Evolutionary conservation across 768 basidiomycete species (phyloP).

Genomic region (Suillus bovinus): DNA sequence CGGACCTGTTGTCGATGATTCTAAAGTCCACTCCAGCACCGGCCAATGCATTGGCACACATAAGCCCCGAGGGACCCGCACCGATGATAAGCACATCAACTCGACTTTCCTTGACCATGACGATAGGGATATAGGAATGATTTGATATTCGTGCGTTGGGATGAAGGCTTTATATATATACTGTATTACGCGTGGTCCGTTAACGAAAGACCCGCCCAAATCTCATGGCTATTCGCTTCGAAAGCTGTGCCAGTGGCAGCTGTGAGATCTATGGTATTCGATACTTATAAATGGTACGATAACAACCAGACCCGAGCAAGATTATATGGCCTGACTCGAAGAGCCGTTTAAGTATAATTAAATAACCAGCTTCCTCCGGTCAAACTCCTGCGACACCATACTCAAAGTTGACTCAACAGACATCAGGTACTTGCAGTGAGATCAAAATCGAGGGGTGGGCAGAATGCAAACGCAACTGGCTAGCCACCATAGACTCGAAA

Average conservation of each 20-base stretch:
- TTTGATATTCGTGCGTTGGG: not conserved
- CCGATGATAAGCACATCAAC: conserved; percentile 52
- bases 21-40: conserved; percentile 45
- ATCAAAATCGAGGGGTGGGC: too few relatives aligned
- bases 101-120: conserved; percentile 28
- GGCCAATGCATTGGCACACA: conserved; percentile 62
- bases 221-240: not conserved
- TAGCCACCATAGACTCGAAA: too few relatives aligned
- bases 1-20: conserved; percentile 48
- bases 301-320: not conserved
- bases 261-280: not conserved
- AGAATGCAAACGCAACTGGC: too few relatives aligned
- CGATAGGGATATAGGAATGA: not conserved
- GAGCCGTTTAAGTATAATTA: too few relatives aligned
- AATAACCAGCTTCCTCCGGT: too few relatives aligned
- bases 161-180: not conserved
- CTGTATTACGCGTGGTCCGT: not conserved
- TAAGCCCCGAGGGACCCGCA: conserved; percentile 58
- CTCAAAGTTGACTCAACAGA: too few relatives aligned
- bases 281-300: conserved; percentile 1
- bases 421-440: too few relatives aligned
- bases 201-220: not conserved
- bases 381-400: too few relatives aligned
- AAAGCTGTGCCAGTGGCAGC: not conserved
- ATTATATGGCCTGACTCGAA: not conserved